Base-by-base conservation (phyloP, 768 basidiomycete species). In the Boletus patriciae region DNA sequence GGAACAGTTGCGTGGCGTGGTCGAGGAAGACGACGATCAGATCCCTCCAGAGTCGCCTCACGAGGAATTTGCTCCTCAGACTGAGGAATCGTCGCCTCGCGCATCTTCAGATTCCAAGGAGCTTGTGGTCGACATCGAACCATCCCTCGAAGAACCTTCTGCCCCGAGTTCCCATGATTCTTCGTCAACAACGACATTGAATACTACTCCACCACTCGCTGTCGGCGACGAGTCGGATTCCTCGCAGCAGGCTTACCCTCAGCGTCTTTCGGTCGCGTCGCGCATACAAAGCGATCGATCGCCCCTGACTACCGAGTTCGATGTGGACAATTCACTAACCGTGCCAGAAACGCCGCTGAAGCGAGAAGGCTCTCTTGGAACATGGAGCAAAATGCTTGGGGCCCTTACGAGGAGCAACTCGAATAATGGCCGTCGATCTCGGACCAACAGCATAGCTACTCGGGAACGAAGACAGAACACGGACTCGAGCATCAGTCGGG, bases 371-470 rank as follows among this genome's bases (percentile, higher is more conserved):
- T 73, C 77, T 21, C 79, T 80, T 16, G 78, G 80, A 41, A 74
- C 84, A 34, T 92, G 89, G 90, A 83, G 88, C 59, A 88, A 83
- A 67, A 76, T 66, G 43, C 47, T 92, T 50, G 80, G 76, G 52
- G 81, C 86, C 0, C 83, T 93, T 61, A 79, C 80, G 36, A 78
- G 88, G 58, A 83, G 84, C 27, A 81, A 78, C 36, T 90, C 90
- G 42, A 80, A 78, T 50, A 79, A 74, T 50, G 90, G 90, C 9
- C 82, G 89, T 62, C 85, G 90, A 47, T 91, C 90, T 50, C 85
- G 91, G 40, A 85, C 87, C 40, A 91, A 92, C 64, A 90, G 88
- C 66, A 81, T 90, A 54, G 79, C 79, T 42, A 80, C 81, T 45
- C 83, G 87, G 47, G 84, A 87, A 55, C 76, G 83, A 64, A 80